Conservation (phyloP, 2,329 filamentous ascomycete species). For the Fusarium sp. region DNA sequence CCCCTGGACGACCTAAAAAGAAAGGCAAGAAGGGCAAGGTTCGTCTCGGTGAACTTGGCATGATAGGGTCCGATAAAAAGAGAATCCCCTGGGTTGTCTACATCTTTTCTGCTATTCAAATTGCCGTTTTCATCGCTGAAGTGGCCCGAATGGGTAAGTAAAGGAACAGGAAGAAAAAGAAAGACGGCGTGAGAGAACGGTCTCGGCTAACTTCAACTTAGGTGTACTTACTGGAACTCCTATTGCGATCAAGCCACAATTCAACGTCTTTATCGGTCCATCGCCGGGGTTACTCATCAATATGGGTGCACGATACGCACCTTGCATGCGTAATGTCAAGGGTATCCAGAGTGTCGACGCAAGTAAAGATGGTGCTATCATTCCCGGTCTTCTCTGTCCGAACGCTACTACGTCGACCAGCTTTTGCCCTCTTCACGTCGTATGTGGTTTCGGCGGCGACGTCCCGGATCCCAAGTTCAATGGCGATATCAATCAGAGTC, state of each 20-base stretch:
- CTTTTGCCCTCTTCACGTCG: slow-evolving; percentile 77
- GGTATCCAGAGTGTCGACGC: slow-evolving; percentile 67
- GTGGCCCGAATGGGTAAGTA: slow-evolving; percentile 82
- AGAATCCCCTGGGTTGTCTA: slow-evolving; percentile 85
- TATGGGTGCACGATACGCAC: slow-evolving; percentile 92
- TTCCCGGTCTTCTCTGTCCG: slow-evolving; percentile 79
- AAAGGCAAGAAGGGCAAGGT: slow-evolving; percentile 59
- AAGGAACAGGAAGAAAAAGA: neutral
- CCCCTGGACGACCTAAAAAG: slow-evolving; percentile 47
- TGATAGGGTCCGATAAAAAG: slow-evolving; percentile 66
- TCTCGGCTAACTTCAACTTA: slow-evolving; percentile 50
- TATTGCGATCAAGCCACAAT: slow-evolving; percentile 82
- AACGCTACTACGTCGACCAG: slow-evolving; percentile 73
- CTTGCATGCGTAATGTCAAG: slow-evolving; percentile 90
- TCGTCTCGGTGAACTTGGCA: slow-evolving; percentile 68
- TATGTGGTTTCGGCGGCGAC: slow-evolving; percentile 83
- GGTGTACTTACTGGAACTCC: slow-evolving; percentile 80
- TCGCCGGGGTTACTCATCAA: slow-evolving; percentile 92
- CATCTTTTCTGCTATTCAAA: slow-evolving; percentile 78
- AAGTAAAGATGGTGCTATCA: neutral
- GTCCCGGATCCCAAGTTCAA: slow-evolving; percentile 73
- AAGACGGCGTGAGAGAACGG: neutral
- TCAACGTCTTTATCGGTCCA: slow-evolving; percentile 98
- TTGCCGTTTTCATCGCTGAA: slow-evolving; percentile 89
- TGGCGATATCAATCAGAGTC: slow-evolving; percentile 58